Evolutionary conservation across 73 alveolate genomes (phyloP), one percentile per base, ranked within the genome.

Genomic region (Paramecium sonneborni): DNA sequence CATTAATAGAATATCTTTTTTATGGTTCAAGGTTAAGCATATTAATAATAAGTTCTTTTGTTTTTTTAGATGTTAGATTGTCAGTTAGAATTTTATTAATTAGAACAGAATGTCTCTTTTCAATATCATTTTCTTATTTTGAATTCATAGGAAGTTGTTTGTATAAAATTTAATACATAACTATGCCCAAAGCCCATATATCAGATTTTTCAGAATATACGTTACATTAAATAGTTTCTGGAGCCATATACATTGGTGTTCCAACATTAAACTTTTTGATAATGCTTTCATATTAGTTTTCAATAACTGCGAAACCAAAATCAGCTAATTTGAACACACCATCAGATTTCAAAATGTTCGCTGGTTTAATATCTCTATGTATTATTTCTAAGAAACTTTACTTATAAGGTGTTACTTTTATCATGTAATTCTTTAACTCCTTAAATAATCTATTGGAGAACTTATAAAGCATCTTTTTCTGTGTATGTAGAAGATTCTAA

Each of bases 161-260:
- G 30, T 28, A 35, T 6, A 70, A 10, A 56, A 70, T 70, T 5
- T 70, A 32, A 70, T 70, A 70, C 5, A 70, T 3, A 26, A 70
- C 86, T 14, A 70, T 28, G 6, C 86, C 86, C 6, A 70, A 15
- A 28, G 86, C 55, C 96, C 96, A 92, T 5, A 92, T 90, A 90
- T 92, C 96, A 18, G 95, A 90, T 72, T 92, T 69, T 62, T 57
- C 90, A 52, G 92, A 58, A 55, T 92, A 92, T 12, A n/a, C n/a
- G 21, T 92, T 95, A 8, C 43, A 30, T 8, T 39, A 32, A 30
- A 92, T 10, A n/a, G 84, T 92, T 35, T 92, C 96, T 7, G 96
- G 96, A 15, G 96, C 96, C 96, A 92, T 92, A 48, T 58, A 90
- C 24, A 92, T 21, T 9, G 96, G 96, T 38, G 94, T 89, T 14